Conservation (phyloP, 1,284 basidiomycete species). For the Pyrrhoderma noxium region DNA sequence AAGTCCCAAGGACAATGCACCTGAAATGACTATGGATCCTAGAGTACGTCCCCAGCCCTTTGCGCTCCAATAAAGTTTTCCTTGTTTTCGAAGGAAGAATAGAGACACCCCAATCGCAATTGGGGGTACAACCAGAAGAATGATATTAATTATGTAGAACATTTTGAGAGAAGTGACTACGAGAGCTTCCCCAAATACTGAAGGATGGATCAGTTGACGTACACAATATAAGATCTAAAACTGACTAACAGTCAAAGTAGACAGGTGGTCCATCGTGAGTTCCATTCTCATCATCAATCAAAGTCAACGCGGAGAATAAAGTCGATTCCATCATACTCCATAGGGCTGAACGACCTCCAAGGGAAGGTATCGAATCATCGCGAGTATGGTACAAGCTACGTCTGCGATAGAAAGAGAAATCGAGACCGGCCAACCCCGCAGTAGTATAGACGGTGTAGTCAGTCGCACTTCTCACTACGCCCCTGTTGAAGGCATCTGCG, state of each 20-base stretch:
- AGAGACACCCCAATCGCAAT: slow-evolving; percentile 42
- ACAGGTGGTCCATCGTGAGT: slow-evolving; percentile 36
- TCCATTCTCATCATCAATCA: slow-evolving; percentile 39
- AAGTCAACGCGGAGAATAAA: slow-evolving; percentile 42
- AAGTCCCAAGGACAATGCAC: slow-evolving; percentile 41
- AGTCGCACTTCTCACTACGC: slow-evolving; percentile 55
- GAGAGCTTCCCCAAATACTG: slow-evolving; percentile 56
- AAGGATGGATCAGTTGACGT: neutral
- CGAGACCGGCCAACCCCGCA: slow-evolving; percentile 53
- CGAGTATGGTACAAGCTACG: slow-evolving; percentile 66
- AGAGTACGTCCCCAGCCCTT: slow-evolving; percentile 52
- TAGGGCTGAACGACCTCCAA: slow-evolving; percentile 42
- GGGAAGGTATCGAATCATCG: slow-evolving; percentile 52
- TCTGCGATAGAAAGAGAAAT: slow-evolving; percentile 67
- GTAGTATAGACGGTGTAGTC: slow-evolving; percentile 59
- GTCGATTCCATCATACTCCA: slow-evolving; percentile 72
- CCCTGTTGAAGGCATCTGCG: slow-evolving; percentile 55
- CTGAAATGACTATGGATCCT: slow-evolving; percentile 41
- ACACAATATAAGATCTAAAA: neutral
- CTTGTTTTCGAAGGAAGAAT: slow-evolving; percentile 24
- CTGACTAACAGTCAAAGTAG: slow-evolving; percentile 64
- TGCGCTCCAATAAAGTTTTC: slow-evolving; percentile 21
- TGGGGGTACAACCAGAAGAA: slow-evolving; percentile 55
- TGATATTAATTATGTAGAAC: slow-evolving; percentile 50
- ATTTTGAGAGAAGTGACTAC: slow-evolving; percentile 45